Evolutionary conservation across 2,329 filamentous ascomycete species (phyloP), one percentile per base, ranked within the genome.

Genomic region (Bipolaris zeicola): DNA sequence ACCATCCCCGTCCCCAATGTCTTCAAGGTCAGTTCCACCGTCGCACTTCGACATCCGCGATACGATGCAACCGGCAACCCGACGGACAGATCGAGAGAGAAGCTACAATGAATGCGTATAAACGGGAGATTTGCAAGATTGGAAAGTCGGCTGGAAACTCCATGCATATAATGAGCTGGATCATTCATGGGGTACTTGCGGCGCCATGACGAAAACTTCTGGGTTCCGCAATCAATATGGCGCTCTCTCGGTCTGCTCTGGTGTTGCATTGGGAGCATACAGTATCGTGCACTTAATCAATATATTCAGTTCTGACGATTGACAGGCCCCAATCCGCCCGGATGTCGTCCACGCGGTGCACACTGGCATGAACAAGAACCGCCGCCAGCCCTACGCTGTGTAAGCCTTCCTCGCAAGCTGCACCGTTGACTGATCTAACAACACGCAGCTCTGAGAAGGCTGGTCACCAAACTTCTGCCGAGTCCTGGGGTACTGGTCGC

Each of bases 301-400:
- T 20, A 22, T 38, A 39, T n/a, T 26, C 34, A 28, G 43, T 54
- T 38, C 53, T 66, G 47, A 67, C 62, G 55, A 41, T 16, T 18
- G 36, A 18, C 47, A 76, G 73, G 87, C 91, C 75, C 95, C 95
- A 74, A 98, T 99, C 87, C 94, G 95, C 81, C 91, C 93, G 77
- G 95, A 99, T 84, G 96, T 99, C 80, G 95, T 99, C 80, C 94
- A 98, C 88, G 90, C 93, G 82, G 88, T 98, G 77, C 95, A 99
- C 89, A 96, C 92, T 77, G 95, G 95, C 78, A 96, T 99, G 87
- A 94, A 94, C 81, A 99, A 99, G 92, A 99, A 99, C 89, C 97
- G 96, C 89, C 90, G 95, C 81, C 95, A 99, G 85, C 93, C 95
- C 74, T 99, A 99, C 83, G 88, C 95, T 78, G 95, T 99, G 87